These are phyloP conservation scores for Apiospora phragmitis DNA, from an alignment of 2,329 filamentous ascomycete species.

Conservation along the genomic window DNA sequence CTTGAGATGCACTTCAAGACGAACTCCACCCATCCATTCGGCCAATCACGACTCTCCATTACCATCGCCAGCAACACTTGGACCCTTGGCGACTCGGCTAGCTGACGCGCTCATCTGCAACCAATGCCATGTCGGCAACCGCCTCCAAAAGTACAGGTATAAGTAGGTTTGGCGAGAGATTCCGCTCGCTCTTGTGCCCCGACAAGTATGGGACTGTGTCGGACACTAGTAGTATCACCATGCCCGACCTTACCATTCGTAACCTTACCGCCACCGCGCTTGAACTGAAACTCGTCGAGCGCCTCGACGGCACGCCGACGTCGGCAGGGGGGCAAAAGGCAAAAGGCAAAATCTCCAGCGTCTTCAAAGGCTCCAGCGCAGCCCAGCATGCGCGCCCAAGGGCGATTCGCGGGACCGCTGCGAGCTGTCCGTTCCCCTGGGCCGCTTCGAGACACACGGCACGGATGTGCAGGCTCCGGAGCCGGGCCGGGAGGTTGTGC, in stretches of 20 bases:
- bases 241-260: conserved; percentile 69
- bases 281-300: conserved; percentile 71
- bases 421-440: conserved; percentile 63
- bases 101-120: background rate
- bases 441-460: conserved; percentile 65
- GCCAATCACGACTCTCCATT: background rate
- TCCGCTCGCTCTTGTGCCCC: background rate
- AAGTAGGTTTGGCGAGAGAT: background rate
- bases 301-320: conserved; percentile 59
- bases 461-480: conserved; percentile 64
- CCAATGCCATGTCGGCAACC: background rate
- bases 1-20: conserved; percentile 4
- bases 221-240: conserved; percentile 23
- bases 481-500: conserved; percentile 64
- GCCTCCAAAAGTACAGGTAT: background rate
- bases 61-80: background rate
- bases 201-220: background rate
- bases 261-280: conserved; percentile 78
- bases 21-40: background rate
- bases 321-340: conserved; percentile 43
- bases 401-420: conserved; percentile 61
- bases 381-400: conserved; percentile 44
- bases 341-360: conserved; percentile 42
- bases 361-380: conserved; percentile 44
- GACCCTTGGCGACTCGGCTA: background rate